These are phyloP conservation scores for Penicillium crustosum DNA, from an alignment of 2,329 filamentous ascomycete genomes.

Conservation along the genomic window DNA sequence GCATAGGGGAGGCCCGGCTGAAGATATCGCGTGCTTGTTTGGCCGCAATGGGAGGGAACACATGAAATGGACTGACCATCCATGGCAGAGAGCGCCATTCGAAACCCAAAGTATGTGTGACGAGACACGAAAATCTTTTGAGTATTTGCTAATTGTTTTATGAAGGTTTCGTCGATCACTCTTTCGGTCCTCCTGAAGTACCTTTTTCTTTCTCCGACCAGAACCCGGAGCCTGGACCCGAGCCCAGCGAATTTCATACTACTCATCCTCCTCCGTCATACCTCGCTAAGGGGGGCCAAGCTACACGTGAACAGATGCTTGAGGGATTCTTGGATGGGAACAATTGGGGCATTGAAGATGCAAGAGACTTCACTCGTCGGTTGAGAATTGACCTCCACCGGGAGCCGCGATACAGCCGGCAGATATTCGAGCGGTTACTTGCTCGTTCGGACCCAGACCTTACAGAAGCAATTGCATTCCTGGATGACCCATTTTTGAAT, in stretches of 20 bases:
- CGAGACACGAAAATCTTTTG: not conserved
- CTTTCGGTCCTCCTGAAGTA: slow-evolving; percentile 17
- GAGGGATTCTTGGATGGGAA: slow-evolving; percentile 20
- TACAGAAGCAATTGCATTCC: slow-evolving; percentile 32
- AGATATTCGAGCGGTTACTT: slow-evolving; percentile 37
- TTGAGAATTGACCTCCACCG: slow-evolving; percentile 35
- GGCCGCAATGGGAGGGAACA: slow-evolving; percentile 43
- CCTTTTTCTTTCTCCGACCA: slow-evolving; percentile 25
- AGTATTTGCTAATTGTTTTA: not conserved
- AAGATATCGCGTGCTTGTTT: slow-evolving; percentile 45
- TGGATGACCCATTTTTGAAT: slow-evolving; percentile 41
- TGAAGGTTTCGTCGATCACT: slow-evolving; percentile 24
- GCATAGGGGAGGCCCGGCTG: slow-evolving; percentile 30
- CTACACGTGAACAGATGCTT: slow-evolving; percentile 16
- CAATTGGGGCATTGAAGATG: slow-evolving; percentile 28
- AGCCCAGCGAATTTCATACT: slow-evolving; percentile 10
- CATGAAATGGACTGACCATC: slow-evolving; percentile 36
- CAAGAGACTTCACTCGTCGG: slow-evolving; percentile 29
- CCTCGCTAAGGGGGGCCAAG: not conserved
- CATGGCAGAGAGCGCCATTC: slow-evolving; percentile 25
- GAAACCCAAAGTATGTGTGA: slow-evolving; percentile 27
- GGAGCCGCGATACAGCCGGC: slow-evolving; percentile 37
- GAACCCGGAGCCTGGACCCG: slow-evolving; percentile 12
- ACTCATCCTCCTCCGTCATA: not conserved
- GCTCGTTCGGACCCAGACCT: slow-evolving; percentile 13